Percentiles rank a stretch among this genome's conserved stretches.
These are phyloP conservation scores for Backusella macrospora DNA, from an alignment of 192 early-diverging fungal genomes.

Conservation along the genomic window DNA sequence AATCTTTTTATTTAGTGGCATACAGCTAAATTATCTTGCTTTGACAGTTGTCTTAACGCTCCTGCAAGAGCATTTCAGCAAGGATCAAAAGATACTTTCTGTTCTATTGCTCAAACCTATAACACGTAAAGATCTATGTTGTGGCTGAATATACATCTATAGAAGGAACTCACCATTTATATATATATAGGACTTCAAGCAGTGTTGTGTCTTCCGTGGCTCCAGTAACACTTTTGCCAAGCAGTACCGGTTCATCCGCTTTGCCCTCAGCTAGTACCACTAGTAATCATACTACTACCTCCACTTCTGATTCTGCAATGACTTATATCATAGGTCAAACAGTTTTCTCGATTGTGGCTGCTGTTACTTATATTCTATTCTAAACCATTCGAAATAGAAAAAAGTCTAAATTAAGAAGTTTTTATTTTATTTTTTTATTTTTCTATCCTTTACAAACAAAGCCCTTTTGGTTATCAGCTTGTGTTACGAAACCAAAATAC, in stretches of 20 bases:
- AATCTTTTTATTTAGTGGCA: slow-evolving; percentile 27
- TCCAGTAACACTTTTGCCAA: background rate
- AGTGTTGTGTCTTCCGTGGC: background rate
- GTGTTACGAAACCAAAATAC: slow-evolving; percentile 7
- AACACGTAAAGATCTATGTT: slow-evolving; percentile 7
- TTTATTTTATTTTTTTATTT: slow-evolving; percentile 3
- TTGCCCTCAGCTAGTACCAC: background rate
- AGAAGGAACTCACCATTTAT: background rate
- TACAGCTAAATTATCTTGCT: slow-evolving; percentile 32
- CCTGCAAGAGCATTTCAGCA: background rate
- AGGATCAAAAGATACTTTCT: slow-evolving; percentile 16
- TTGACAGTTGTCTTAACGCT: slow-evolving; percentile 27
- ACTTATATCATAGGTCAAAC: slow-evolving; percentile 1
- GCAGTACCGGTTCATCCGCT: background rate
- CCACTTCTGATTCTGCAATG: background rate
- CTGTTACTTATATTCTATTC: background rate
- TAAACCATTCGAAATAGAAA: background rate
- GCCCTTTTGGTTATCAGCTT: background rate
- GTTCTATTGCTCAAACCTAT: slow-evolving; percentile 24
- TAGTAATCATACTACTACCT: background rate
- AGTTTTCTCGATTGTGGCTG: background rate
- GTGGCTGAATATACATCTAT: slow-evolving; percentile 2
- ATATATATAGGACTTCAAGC: background rate
- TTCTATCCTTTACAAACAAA: background rate
- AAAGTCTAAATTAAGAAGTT: background rate